Percentiles rank a stretch among this genome's conserved stretches.
These are phyloP conservation scores for Aegilops sharonensis DNA, from an alignment of 176 grass and related monocot species.

Conservation along the genomic window DNA sequence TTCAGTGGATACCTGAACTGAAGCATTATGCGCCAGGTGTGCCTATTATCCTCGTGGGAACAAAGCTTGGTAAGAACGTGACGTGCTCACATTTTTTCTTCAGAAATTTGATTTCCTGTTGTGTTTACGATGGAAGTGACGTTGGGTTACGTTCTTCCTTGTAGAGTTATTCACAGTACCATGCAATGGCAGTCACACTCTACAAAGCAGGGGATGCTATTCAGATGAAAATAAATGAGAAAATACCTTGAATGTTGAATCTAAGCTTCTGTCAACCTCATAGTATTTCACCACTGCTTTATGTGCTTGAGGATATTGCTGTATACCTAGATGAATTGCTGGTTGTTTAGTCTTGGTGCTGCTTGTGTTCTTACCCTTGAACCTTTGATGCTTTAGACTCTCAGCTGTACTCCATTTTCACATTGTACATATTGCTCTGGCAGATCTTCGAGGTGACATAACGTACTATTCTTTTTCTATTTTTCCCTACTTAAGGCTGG, in stretches of 20 bases:
- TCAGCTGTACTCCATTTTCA: neutral
- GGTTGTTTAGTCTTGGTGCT: neutral
- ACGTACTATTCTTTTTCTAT: too few species aligned
- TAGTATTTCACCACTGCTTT: neutral
- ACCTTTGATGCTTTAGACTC: neutral
- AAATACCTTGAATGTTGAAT: neutral
- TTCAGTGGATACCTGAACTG: too few species aligned
- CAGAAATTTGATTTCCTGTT: neutral
- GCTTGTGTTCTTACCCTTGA: neutral
- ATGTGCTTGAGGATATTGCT: neutral
- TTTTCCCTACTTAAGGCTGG: too few species aligned
- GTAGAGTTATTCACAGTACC: neutral
- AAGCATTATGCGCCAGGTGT: slow-evolving; percentile 59
- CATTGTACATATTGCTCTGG: slow-evolving; percentile 14
- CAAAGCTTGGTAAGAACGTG: slow-evolving; percentile 69
- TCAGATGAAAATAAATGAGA: neutral
- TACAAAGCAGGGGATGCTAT: neutral
- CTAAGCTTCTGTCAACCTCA: neutral
- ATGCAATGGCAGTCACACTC: neutral
- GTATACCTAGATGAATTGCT: neutral
- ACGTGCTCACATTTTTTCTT: neutral
- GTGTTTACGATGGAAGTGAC: neutral
- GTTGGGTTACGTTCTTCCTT: neutral
- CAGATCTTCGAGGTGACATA: slow-evolving; percentile 69
- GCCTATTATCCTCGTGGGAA: slow-evolving; percentile 70